Evolutionary conservation across 768 basidiomycete genomes (phyloP).

Genomic region (Boletus tylopilopsis): DNA sequence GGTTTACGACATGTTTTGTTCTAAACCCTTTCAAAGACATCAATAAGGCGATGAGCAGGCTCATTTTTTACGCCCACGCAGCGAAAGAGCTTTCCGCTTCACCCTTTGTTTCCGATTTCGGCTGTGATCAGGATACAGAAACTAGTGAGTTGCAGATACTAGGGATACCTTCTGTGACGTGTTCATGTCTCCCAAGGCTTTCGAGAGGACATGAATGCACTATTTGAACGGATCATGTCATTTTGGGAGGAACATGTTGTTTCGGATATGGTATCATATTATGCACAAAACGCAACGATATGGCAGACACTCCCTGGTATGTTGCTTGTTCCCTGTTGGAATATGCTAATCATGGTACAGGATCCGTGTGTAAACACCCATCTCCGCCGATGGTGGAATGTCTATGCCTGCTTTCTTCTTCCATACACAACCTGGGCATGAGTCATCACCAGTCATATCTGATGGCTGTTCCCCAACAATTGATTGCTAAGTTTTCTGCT

Average conservation of each 20-base stretch:
- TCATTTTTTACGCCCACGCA: slow-evolving; percentile 49
- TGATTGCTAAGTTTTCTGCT: slow-evolving; percentile 36
- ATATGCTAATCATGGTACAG: slow-evolving; percentile 17
- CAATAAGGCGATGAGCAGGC: slow-evolving; percentile 23
- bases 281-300: slow-evolving; percentile 8
- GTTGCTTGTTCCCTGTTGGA: slow-evolving; percentile 1
- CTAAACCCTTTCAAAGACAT: slow-evolving; percentile 13
- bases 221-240: slow-evolving; percentile 46
- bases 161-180: background rate
- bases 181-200: slow-evolving; percentile 42
- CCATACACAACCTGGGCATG: slow-evolving; percentile 54
- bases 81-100: slow-evolving; percentile 45
- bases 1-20: background rate
- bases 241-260: slow-evolving; percentile 53
- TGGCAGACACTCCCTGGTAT: slow-evolving; percentile 10
- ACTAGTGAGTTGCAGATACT: slow-evolving; percentile 31
- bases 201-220: slow-evolving; percentile 34
- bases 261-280: slow-evolving; percentile 20
- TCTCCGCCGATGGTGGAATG: slow-evolving; percentile 54
- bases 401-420: slow-evolving; percentile 49
- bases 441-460: slow-evolving; percentile 36
- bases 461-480: slow-evolving; percentile 34
- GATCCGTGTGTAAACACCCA: slow-evolving; percentile 33
- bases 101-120: slow-evolving; percentile 42
- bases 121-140: slow-evolving; percentile 35